Evolutionary conservation across 371 early-diverging fungal species (phyloP), one percentile per base, ranked within the genome.

Genomic region (Chytridiales sp.): DNA sequence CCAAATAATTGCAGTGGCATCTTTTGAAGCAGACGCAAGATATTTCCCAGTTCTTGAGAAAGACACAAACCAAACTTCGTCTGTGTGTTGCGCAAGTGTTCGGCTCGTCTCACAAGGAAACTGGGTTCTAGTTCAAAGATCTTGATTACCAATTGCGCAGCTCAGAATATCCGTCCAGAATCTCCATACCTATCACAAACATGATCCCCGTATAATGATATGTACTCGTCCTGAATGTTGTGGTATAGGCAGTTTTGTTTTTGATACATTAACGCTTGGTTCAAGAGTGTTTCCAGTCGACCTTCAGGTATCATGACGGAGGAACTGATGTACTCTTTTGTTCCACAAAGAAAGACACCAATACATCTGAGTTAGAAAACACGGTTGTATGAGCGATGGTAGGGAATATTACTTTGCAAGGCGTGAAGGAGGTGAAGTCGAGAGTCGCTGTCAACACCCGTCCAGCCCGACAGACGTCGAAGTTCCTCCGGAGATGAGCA

Each of bases 1-100:
- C 97, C 97, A 98, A 29, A 98, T 85, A 40, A 90, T 92, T 44
- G 86, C 84, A 15, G 87, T 85, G 34, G 78, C 78, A 73, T 98
- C 97, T 64, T 87, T 87, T 22, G 95, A 93, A 0, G 90, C 91
- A 0, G 95, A 94, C 3, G 95, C 97, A 19, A 98, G 73, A 60
- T 83, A 87, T 29, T 70, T 72, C 19, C 97, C 97, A 62, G 85
- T 77, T 39, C 89, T 86, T 3, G 95, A 94, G 66, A 96, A 96
- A 2, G 86, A 77, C 36, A 95, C 74, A 64, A 88, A 90, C 98
- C 98, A 98, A 0, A 98, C 95, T 70, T 98, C 97, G 68, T 96
- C 93, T 1, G 71, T 66, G 66, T 97, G 98, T 8, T 85, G 90
- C 21, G 75, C 73, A 5, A 96, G 71, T 2, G 86, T 73, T 40